phyloP scores from a whole-genome alignment of 1,139 yeast species.

The Tardiomyces digboiensis region DNA sequence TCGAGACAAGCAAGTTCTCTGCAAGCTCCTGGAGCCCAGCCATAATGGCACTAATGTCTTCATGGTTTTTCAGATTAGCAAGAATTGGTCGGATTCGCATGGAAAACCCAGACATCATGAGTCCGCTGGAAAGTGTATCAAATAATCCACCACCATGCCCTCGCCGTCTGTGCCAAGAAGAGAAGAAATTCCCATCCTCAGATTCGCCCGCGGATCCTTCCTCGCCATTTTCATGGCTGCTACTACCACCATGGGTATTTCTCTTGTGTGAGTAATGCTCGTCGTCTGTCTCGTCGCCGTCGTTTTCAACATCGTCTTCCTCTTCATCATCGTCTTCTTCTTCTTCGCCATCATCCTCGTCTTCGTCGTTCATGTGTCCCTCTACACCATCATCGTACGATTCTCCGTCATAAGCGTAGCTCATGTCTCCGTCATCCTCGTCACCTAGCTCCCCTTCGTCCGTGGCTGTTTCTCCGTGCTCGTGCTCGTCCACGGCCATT shows the following conservation, averaged over 20 bases:
- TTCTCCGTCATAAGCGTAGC: neutral
- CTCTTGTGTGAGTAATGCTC: no score
- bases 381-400: neutral
- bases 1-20: constrained; percentile 26
- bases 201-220: constrained; percentile 13
- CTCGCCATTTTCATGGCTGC: constrained; percentile 8
- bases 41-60: constrained; percentile 38
- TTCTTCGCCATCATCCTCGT: neutral
- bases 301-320: constrained; percentile 17
- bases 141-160: constrained; percentile 17
- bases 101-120: constrained; percentile 27
- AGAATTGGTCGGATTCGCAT: constrained; percentile 22
- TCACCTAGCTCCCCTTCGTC: no score
- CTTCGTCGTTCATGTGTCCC: neutral
- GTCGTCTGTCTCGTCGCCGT: constrained; percentile 8
- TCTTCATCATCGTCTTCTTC: no score
- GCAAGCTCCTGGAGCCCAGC: constrained; percentile 30
- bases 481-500: neutral
- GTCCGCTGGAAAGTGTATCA: constrained; percentile 18
- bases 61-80: constrained; percentile 22
- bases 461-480: neutral
- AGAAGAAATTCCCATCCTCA: constrained; percentile 9
- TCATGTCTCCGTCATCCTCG: neutral
- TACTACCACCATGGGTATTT: no score
- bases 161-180: constrained; percentile 9